Evolutionary conservation across 1,139 yeast genomes (phyloP).

Genomic region (Yamadazyma spencermartinsiae): DNA sequence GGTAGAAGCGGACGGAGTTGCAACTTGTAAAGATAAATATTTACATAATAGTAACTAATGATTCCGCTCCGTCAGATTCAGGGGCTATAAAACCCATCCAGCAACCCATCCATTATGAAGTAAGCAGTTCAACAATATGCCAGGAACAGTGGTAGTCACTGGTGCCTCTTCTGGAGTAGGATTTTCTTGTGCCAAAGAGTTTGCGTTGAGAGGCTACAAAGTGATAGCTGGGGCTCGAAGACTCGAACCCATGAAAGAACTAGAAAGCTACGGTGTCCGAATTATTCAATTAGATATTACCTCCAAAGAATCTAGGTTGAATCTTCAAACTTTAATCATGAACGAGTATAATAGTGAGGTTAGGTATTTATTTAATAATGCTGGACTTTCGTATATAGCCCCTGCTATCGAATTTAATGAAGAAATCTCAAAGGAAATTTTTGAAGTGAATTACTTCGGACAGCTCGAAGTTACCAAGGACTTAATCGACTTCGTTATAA

Average conservation of each 20-base stretch:
- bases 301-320: constrained; percentile 45
- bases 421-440: constrained; percentile 51
- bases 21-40: too few species aligned
- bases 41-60: background rate
- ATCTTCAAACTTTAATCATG: constrained; percentile 41
- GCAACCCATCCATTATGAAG: background rate
- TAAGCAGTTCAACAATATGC: background rate
- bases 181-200: constrained; percentile 59
- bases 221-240: constrained; percentile 68
- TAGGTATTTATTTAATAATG: constrained; percentile 64
- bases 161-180: constrained; percentile 87
- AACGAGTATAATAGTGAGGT: constrained; percentile 39
- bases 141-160: constrained; percentile 53
- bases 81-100: background rate
- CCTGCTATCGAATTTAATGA: constrained; percentile 69
- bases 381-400: constrained; percentile 59
- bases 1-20: too few species aligned
- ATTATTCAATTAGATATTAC: constrained; percentile 42
- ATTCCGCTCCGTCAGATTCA: background rate
- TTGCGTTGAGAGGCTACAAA: constrained; percentile 59
- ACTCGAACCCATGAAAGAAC: constrained; percentile 56
- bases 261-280: constrained; percentile 36
- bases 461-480: constrained; percentile 64
- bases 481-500: constrained; percentile 55
- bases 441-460: constrained; percentile 68